A percentile compares a stretch with the other conserved stretches of the same genome.
phyloP scores from a whole-genome alignment of 2,329 filamentous ascomycete species.

The Hymenoscyphus salicellus region DNA sequence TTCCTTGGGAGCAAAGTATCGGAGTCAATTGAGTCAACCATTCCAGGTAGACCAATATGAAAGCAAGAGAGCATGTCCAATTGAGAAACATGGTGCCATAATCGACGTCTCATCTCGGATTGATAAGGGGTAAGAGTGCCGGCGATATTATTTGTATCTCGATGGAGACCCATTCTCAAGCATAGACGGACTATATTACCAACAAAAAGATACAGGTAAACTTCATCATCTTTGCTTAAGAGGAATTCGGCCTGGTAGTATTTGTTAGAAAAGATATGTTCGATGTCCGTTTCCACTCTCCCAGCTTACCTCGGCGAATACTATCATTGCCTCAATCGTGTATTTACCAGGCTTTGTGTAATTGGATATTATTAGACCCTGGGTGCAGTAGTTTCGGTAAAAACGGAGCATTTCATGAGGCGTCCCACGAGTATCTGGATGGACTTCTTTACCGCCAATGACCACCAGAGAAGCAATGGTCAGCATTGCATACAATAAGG shows the following conservation, averaged over 20 bases:
- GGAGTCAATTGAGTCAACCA: conserved; percentile 61
- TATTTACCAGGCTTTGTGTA: conserved; percentile 49
- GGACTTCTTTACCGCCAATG: conserved; percentile 44
- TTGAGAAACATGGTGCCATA: conserved; percentile 55
- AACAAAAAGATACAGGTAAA: conserved; percentile 53
- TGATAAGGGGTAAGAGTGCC: conserved; percentile 63
- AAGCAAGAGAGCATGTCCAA: conserved; percentile 64
- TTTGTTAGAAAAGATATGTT: neutral
- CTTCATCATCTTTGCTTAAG: conserved; percentile 49
- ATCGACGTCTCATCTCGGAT: conserved; percentile 67
- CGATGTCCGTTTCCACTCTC: neutral
- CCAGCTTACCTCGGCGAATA: conserved; percentile 46
- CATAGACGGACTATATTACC: conserved; percentile 52
- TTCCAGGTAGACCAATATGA: conserved; percentile 64
- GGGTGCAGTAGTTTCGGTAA: conserved; percentile 50
- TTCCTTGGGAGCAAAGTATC: conserved; percentile 62
- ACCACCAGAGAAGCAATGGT: conserved; percentile 38
- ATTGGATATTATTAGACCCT: conserved; percentile 49
- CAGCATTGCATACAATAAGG: conserved; percentile 42
- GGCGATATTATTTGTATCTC: conserved; percentile 44
- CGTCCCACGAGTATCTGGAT: conserved; percentile 45
- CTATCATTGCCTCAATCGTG: conserved; percentile 50
- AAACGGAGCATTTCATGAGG: conserved; percentile 47
- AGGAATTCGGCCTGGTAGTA: conserved; percentile 45
- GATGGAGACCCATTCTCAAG: conserved; percentile 58